Evolutionary conservation across 331 rosid genomes (phyloP), one percentile per base, ranked within the genome.

Genomic region (Malus hybrid): DNA sequence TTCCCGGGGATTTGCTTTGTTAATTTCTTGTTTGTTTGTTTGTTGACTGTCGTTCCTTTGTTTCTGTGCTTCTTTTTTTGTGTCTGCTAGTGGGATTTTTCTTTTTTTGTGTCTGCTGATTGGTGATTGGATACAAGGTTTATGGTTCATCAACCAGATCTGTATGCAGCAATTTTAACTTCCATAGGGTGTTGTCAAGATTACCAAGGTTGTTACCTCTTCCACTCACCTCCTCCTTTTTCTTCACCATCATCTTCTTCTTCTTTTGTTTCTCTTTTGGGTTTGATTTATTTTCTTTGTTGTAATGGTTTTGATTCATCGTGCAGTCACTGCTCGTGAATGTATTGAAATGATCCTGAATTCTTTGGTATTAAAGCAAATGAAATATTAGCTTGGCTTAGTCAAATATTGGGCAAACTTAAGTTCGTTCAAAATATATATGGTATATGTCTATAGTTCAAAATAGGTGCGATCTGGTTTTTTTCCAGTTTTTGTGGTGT

Each of bases 1-100:
- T 81, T 91, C 85, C 88, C 88, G 78, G 88, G 87, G 89, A 68
- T 65, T 55, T 73, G 48, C 76, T n/a, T 13, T 75, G 74, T 15
- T 13, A 56, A 11, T 74, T 67, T 56, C 10, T 64, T 75, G 52
- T 56, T 39, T 63, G 67, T 55, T 16, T 62, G 67, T 76, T 33
- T 73, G 74, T 20, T 60, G 62, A 69, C 70, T 39, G 60, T 61
- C 65, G 71, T 74, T 34, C 66, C 78, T 81, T 74, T 62, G 33
- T 77, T 79, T 75, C 76, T 44, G 42, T 80, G 76, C 74, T 81
- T 76, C 69, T 79, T 71, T 46, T 77, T 71, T 12, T 52, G n/a
- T 76, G 71, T 64, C 77, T 44, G 79, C 71, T 80, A 18, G 73
- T 78, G 62, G 44, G 74, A 24, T 71, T 48, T 66, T 33, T 16